Conservation (phyloP, 2,329 filamentous ascomycete genomes). For the Ophiostoma angusticollis region DNA sequence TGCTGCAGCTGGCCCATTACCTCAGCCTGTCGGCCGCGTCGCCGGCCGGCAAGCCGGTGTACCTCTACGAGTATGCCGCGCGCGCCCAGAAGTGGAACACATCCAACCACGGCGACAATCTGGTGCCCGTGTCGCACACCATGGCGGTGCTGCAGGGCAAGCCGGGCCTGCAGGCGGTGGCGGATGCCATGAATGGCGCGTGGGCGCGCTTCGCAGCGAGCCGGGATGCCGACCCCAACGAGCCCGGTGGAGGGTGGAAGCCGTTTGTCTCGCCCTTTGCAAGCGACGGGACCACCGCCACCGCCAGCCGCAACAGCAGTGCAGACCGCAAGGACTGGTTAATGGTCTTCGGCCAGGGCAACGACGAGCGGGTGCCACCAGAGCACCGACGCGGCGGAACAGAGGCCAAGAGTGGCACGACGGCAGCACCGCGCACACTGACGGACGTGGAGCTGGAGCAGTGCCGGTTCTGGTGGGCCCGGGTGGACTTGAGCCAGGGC, state of each 20-base stretch:
- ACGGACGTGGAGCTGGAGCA: slow-evolving; percentile 33
- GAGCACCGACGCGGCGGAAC: slow-evolving; percentile 7
- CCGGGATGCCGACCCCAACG: slow-evolving; percentile 10
- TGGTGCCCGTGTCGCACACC: slow-evolving; percentile 31
- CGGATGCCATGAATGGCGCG: slow-evolving; percentile 30
- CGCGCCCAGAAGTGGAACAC: slow-evolving; percentile 24
- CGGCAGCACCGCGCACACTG: slow-evolving; percentile 29
- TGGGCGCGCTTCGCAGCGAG: slow-evolving; percentile 26
- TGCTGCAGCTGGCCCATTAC: slow-evolving; percentile 44
- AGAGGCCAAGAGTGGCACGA: slow-evolving; percentile 27
- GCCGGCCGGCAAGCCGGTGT: slow-evolving; percentile 22
- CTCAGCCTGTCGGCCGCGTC: slow-evolving; percentile 13
- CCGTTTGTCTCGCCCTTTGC: slow-evolving; percentile 29
- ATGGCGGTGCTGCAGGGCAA: slow-evolving; percentile 19
- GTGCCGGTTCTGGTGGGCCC: slow-evolving; percentile 50
- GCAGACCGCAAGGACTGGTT: slow-evolving; percentile 6
- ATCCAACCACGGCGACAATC: slow-evolving; percentile 37
- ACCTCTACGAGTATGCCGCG: slow-evolving; percentile 49
- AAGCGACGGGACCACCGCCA: no score
- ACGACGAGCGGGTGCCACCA: slow-evolving; percentile 35
- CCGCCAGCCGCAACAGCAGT: slow-evolving; percentile 1
- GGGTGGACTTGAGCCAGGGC: slow-evolving; percentile 34
- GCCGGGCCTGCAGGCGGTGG: slow-evolving; percentile 26
- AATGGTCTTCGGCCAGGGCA: slow-evolving; percentile 44
- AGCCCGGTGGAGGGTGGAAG: slow-evolving; percentile 25